These are phyloP conservation scores for Evernia prunastri DNA, from an alignment of 495 filamentous ascomycete genomes.

Conservation along the genomic window DNA sequence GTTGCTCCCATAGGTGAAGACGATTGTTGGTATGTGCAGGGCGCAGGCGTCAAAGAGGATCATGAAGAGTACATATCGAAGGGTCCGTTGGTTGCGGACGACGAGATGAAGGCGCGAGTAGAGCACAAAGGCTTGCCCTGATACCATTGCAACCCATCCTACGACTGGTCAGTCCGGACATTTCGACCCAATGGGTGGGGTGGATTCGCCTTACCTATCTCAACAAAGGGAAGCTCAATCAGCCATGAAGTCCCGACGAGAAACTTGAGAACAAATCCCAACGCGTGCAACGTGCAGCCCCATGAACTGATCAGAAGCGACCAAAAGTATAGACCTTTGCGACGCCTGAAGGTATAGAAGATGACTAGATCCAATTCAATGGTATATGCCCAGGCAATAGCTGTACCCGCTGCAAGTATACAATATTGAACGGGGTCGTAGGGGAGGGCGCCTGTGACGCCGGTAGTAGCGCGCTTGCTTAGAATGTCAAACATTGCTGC, in stretches of 20 bases:
- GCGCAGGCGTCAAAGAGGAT: slow-evolving; percentile 51
- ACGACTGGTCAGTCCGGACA: slow-evolving; percentile 34
- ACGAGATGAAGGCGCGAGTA: slow-evolving; percentile 64
- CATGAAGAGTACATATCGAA: slow-evolving; percentile 50
- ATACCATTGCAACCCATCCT: slow-evolving; percentile 59
- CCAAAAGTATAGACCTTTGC: slow-evolving; percentile 50
- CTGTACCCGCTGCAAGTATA: slow-evolving; percentile 27
- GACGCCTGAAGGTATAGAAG: slow-evolving; percentile 44
- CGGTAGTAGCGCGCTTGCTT: slow-evolving; percentile 16
- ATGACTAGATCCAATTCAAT: slow-evolving; percentile 31
- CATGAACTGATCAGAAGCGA: slow-evolving; percentile 45
- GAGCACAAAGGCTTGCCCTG: slow-evolving; percentile 58
- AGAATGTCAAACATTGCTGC: slow-evolving; percentile 11
- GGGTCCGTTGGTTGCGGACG: slow-evolving; percentile 40
- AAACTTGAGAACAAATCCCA: slow-evolving; percentile 58
- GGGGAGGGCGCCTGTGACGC: slow-evolving; percentile 22
- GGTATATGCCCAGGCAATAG: slow-evolving; percentile 27
- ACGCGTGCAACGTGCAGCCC: slow-evolving; percentile 50
- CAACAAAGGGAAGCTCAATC: slow-evolving; percentile 23
- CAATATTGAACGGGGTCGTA: slow-evolving; percentile 25
- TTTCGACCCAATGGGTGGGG: slow-evolving; percentile 36
- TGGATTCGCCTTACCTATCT: slow-evolving; percentile 25
- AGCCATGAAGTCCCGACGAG: slow-evolving; percentile 34
- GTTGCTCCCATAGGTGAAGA: slow-evolving; percentile 53
- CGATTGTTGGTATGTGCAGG: slow-evolving; percentile 51